Conservation (phyloP, 129 eudicot species). For the Cynara cardunculus region DNA sequence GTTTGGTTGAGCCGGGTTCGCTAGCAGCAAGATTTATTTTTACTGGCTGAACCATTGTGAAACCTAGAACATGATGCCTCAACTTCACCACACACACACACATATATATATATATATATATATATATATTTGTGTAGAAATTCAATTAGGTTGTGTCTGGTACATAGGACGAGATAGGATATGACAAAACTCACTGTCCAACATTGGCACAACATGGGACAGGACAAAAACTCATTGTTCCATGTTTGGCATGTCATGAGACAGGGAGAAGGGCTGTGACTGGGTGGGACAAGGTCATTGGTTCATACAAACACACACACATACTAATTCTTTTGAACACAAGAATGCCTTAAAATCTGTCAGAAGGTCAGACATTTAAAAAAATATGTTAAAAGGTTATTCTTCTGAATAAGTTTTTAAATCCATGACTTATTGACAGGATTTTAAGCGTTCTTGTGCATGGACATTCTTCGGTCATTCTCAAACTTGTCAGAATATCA, state of each 20-base stretch:
- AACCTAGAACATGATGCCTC: not conserved
- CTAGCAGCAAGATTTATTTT: not conserved
- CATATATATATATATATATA: too few relatives aligned
- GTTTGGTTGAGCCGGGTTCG: not conserved
- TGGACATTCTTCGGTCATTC: not conserved
- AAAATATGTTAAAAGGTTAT: not conserved
- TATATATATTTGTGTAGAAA: constrained; percentile 9
- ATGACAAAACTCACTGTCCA: too few relatives aligned
- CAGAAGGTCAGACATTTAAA: not conserved
- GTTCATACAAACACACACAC: not conserved
- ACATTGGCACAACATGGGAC: too few relatives aligned
- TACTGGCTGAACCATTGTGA: not conserved
- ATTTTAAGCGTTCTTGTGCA: not conserved
- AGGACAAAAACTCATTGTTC: too few relatives aligned
- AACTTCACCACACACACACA: too few relatives aligned
- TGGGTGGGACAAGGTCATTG: not conserved
- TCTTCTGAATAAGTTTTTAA: not conserved
- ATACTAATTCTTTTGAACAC: not conserved
- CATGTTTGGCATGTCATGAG: too few relatives aligned
- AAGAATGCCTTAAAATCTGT: not conserved
- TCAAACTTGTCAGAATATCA: not conserved
- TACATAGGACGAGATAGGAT: too few relatives aligned
- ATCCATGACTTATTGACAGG: not conserved
- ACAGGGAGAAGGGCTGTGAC: not conserved
- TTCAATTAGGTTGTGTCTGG: too few relatives aligned